phyloP scores from a whole-genome alignment of 192 early-diverging fungal species.

The Coemansia reversa region DNA sequence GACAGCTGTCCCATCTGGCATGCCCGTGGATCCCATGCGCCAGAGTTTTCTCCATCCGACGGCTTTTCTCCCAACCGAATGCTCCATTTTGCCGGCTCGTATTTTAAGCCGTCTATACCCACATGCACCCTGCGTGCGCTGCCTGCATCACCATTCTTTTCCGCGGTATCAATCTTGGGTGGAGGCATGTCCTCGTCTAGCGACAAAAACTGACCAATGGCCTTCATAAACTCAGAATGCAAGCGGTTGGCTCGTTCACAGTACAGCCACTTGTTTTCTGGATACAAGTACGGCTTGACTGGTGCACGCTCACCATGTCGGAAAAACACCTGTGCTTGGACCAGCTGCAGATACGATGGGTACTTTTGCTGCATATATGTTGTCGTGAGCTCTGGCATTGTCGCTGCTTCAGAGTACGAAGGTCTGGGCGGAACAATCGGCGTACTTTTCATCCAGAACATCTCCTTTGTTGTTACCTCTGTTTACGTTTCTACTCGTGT shows the following conservation, averaged over 20 bases:
- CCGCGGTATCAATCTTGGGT: constrained; percentile 8
- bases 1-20: constrained; percentile 58
- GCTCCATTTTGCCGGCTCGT: constrained; percentile 37
- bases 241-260: constrained; percentile 33
- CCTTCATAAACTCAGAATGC: constrained; percentile 43
- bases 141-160: constrained; percentile 15
- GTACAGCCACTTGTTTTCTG: constrained; percentile 15
- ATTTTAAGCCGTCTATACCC: constrained; percentile 19
- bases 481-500: background rate
- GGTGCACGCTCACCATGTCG: constrained; percentile 49
- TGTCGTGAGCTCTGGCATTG: constrained; percentile 24
- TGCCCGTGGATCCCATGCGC: constrained; percentile 12
- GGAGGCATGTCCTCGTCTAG: constrained; percentile 24
- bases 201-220: constrained; percentile 30
- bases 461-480: background rate
- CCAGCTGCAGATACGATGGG: constrained; percentile 27
- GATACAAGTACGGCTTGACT: constrained; percentile 6
- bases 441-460: constrained; percentile 11
- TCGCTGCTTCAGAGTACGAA: constrained; percentile 25
- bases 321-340: constrained; percentile 49
- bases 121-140: constrained; percentile 1
- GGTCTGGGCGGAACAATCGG: constrained; percentile 5
- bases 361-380: constrained; percentile 27
- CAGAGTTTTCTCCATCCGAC: background rate
- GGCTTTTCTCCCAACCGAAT: constrained; percentile 14